Conservation (phyloP, 1,284 basidiomycete genomes). For the Paramarasmius palmivorus region DNA sequence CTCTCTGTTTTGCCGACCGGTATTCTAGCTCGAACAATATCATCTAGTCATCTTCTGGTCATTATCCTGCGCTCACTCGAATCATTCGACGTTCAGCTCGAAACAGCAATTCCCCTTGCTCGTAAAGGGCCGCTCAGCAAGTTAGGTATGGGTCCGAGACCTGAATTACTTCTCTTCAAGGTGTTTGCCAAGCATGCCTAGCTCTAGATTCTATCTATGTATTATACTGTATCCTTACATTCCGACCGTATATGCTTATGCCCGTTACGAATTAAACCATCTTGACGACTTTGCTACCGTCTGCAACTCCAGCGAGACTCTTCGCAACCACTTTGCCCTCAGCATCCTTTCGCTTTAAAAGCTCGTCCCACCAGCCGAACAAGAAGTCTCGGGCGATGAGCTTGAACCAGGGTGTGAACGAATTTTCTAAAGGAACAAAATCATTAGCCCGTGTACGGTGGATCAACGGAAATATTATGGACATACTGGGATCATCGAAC, state of each 20-base stretch:
- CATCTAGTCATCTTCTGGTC: constrained; percentile 34
- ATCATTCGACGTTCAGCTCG: constrained; percentile 39
- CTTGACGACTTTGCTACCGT: constrained; percentile 76
- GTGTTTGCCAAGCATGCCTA: background rate
- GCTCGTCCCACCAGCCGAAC: constrained; percentile 98
- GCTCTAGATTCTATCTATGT: background rate
- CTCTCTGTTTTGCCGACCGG: constrained; percentile 12
- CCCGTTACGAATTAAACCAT: constrained; percentile 50
- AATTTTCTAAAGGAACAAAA: constrained; percentile 55
- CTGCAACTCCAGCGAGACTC: constrained; percentile 66
- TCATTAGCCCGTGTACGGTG: constrained; percentile 13
- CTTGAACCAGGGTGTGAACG: constrained; percentile 99
- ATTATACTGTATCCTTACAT: background rate
- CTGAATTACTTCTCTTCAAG: constrained; percentile 49
- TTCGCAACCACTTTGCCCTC: constrained; percentile 69
- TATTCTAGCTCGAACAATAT: constrained; percentile 30
- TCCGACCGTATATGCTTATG: background rate
- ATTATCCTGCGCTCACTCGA: constrained; percentile 42
- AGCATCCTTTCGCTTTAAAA: constrained; percentile 62
- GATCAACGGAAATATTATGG: background rate
- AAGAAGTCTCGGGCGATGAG: constrained; percentile 96
- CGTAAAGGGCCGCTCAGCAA: constrained; percentile 34
- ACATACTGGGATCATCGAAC: constrained; percentile 81
- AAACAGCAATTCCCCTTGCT: constrained; percentile 44
- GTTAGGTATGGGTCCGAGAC: constrained; percentile 33